Base-by-base conservation (phyloP, 805 yeast species). In the Geotrichum ghanense region DNA sequence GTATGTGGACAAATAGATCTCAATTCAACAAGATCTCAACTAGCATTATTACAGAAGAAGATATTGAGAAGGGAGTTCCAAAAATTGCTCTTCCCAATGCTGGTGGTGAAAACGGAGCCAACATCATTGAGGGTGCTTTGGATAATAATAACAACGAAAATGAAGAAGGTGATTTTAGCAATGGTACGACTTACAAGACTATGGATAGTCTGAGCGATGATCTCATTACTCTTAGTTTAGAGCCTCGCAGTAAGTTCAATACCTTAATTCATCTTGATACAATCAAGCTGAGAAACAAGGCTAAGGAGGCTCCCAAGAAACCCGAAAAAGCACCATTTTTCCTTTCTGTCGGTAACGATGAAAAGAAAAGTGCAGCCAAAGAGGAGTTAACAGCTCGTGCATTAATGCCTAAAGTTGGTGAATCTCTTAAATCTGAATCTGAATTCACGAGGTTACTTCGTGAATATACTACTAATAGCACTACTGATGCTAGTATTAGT, bases 1-100 rank as follows among this genome's bases (percentile, higher is more conserved):
- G 84, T 45, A 68, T 94, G 48, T 92, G 99, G 99, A 83, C 95
- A 4, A 87, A 89, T 62, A 74, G 81, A 56, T 79, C 96, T 0
- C 95, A 87, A 64, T 88, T 89, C 63, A 74, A 69, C 52, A 72
- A 86, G 16, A 78, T 90, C 0, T 56, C 68, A 1, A 78, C 88
- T 0, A 77, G 89, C 55, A 83, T 78, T 48, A 71, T 90, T 22
- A 81, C 81, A 42, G 92, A 83, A 20, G 89, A 87, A 55, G 66
- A 77, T 2, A 59, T 65, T 25, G 47, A 44, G 4, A 68, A 65
- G 37, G 66, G 77, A 2, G 59, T 65, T 26, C 46, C 44, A 5
- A 68, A 65, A 35, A 71, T 80, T 1, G 63, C 74, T 16, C 65
- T 87, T 59, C 96, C 97, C 5, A 83, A 81, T 49, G 76, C 75